These are phyloP conservation scores for Gossypium longicalyx DNA, from an alignment of 345 rosid genomes.

Conservation along the genomic window DNA sequence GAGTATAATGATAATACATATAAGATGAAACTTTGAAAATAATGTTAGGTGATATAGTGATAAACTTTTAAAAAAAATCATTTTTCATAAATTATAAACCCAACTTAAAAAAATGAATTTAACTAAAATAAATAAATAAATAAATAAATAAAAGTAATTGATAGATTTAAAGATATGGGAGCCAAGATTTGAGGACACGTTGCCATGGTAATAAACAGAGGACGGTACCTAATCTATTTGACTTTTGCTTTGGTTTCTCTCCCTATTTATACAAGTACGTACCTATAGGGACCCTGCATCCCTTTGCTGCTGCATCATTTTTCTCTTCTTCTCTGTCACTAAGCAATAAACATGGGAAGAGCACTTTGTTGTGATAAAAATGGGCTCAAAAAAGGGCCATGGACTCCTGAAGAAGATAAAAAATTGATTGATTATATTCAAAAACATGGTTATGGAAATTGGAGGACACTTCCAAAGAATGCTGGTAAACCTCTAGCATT, in stretches of 20 bases:
- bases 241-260: constrained; percentile 33
- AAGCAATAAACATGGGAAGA: constrained; percentile 49
- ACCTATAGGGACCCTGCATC: constrained; percentile 30
- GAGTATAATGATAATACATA: no score
- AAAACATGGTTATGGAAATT: constrained; percentile 74
- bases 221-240: constrained; percentile 92
- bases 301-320: neutral
- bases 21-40: no score
- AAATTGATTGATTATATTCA: constrained; percentile 64
- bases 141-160: neutral
- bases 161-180: neutral
- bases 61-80: no score
- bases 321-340: constrained; percentile 8
- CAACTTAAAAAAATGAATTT: no score
- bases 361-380: constrained; percentile 78
- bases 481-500: constrained; percentile 42
- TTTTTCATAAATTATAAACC: no score
- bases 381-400: constrained; percentile 79
- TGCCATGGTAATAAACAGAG: constrained; percentile 33
- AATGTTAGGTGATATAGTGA: no score
- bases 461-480: constrained; percentile 86
- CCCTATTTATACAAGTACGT: constrained; percentile 39
- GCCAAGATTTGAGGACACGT: constrained; percentile 51
- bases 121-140: neutral
- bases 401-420: constrained; percentile 87